These are phyloP conservation scores for Colletotrichum costaricense DNA, from an alignment of 2,329 filamentous ascomycete genomes.

Conservation along the genomic window DNA sequence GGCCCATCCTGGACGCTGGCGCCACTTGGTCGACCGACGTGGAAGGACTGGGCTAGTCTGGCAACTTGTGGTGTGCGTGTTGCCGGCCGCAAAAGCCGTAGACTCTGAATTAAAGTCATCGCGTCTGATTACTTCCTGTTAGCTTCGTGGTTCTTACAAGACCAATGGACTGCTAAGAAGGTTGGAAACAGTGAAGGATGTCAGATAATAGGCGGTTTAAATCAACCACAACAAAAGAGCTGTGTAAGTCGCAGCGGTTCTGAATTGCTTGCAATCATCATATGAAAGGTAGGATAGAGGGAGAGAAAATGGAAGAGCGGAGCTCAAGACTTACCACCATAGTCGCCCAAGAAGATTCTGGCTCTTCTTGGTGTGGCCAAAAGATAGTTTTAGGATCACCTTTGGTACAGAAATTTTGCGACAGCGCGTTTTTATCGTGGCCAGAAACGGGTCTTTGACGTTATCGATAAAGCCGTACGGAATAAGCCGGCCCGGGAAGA, in stretches of 20 bases:
- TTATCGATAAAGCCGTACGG: constrained; percentile 31
- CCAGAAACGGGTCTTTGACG: not conserved
- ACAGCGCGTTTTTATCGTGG: constrained; percentile 13
- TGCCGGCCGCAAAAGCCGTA: constrained; percentile 44
- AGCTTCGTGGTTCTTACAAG: constrained; percentile 19
- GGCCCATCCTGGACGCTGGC: constrained; percentile 25
- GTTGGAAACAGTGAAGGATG: constrained; percentile 27
- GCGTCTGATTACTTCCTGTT: constrained; percentile 32
- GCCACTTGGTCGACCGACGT: constrained; percentile 21
- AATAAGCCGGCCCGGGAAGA: constrained; percentile 16
- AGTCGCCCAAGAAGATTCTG: constrained; percentile 29
- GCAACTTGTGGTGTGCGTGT: constrained; percentile 34
- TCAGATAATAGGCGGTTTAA: constrained; percentile 55
- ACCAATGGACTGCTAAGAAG: constrained; percentile 36
- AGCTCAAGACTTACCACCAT: constrained; percentile 31
- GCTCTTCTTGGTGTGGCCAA: constrained; percentile 27
- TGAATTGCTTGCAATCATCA: constrained; percentile 53
- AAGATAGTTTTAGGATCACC: rapidly evolving
- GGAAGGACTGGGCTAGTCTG: constrained; percentile 23
- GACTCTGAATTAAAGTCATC: constrained; percentile 51
- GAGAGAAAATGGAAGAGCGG: not conserved
- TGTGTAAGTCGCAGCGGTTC: constrained; percentile 64
- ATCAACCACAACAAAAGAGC: constrained; percentile 55
- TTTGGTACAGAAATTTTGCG: not conserved
- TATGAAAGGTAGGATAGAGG: not conserved